phyloP scores from a whole-genome alignment of 2,329 filamentous ascomycete species.

The Sarocladium strictum region DNA sequence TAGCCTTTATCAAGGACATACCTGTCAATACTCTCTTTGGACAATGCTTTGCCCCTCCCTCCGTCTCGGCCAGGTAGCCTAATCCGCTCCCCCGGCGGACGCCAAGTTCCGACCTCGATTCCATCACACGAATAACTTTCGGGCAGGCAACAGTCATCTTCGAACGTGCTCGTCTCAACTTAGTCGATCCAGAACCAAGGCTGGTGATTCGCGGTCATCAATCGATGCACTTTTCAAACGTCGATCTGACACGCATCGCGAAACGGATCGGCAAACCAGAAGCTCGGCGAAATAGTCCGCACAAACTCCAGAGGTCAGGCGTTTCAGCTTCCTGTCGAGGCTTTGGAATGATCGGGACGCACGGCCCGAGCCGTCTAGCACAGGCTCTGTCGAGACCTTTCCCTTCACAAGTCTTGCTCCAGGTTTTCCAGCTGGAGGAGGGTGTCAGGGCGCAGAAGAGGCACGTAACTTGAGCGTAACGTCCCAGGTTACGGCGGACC shows the following conservation, averaged over 20 bases:
- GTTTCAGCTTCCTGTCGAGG: background rate
- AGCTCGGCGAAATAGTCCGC: background rate
- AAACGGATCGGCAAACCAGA: background rate
- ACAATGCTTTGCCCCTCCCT: too few species aligned
- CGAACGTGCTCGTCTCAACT: background rate
- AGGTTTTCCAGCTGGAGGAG: background rate
- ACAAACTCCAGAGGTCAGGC: background rate
- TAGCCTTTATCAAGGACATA: background rate
- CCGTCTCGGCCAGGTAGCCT: background rate
- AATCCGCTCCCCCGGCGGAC: background rate
- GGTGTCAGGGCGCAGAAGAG: background rate
- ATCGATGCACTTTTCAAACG: background rate
- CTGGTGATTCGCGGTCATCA: background rate
- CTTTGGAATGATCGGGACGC: background rate
- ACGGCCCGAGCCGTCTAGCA: constrained; percentile 7
- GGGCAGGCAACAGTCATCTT: background rate
- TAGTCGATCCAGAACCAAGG: background rate
- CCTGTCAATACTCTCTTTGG: too few species aligned
- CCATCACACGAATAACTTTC: background rate
- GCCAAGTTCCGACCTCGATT: background rate
- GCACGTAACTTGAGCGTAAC: background rate
- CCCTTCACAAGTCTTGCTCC: background rate
- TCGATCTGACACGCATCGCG: background rate
- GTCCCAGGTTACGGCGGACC: background rate
- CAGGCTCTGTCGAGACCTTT: background rate